Conservation (phyloP, 768 basidiomycete species). For the Boletus eberwhitei region DNA sequence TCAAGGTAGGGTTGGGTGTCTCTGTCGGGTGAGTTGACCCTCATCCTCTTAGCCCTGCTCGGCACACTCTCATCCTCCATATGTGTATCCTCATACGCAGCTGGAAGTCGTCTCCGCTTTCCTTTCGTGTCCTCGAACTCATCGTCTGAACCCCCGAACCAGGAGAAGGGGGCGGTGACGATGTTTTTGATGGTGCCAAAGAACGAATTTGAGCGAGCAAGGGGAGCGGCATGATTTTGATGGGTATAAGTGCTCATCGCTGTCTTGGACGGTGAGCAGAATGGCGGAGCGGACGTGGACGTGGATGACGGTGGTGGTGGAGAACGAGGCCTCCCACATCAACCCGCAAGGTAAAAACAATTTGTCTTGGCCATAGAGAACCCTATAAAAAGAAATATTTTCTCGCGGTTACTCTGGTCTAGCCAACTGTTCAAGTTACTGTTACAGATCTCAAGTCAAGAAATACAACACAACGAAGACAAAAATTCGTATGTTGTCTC, state of each 20-base stretch:
- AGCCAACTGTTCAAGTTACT: no score
- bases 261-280: conserved; percentile 16
- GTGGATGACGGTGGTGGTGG: conserved; percentile 20
- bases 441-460: background rate
- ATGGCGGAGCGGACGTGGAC: conserved; percentile 16
- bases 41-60: conserved; percentile 47
- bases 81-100: conserved; percentile 18
- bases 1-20: conserved; percentile 48
- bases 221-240: conserved; percentile 29
- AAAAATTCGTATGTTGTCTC: conserved; percentile 16
- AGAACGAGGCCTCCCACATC: conserved; percentile 20
- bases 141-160: conserved; percentile 52
- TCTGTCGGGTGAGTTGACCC: conserved; percentile 48
- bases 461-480: no score
- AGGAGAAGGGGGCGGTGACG: conserved; percentile 57
- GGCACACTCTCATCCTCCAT: conserved; percentile 34
- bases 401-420: conserved; percentile 4
- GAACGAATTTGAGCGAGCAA: conserved; percentile 56
- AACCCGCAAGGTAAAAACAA: conserved; percentile 20
- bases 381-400: conserved; percentile 5
- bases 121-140: conserved; percentile 49
- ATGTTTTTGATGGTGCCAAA: conserved; percentile 62
- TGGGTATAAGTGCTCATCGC: conserved; percentile 32
- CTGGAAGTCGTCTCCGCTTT: conserved; percentile 51
- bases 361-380: conserved; percentile 13